Evolutionary conservation across 495 filamentous ascomycete species (phyloP), one percentile per base, ranked within the genome.

Genomic region (Penicillium coffeae): DNA sequence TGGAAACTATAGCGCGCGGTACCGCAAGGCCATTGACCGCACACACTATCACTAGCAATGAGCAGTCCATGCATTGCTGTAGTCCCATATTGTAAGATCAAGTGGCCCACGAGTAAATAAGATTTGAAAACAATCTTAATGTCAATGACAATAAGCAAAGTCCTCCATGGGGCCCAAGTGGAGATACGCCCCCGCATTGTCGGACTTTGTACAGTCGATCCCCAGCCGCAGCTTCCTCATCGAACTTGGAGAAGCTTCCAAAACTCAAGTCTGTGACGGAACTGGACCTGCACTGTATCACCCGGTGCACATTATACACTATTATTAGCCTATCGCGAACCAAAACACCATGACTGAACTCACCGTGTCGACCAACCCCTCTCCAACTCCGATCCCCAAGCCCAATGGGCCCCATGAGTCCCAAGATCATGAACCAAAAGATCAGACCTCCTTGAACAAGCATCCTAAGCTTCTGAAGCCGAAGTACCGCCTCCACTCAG

Each of bases 401-500:
- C 7, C 22, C 16, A 44, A 16, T 12, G 22, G n/a, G 13, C 48
- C 37, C 16, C 27, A 33, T n/a, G 27, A 47, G 14, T 8, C 15
- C 0, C 47, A 51, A 32, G 15, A 33, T 15, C n/a, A 21, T 45
- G 38, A 34, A 18, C n/a, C 43, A 16, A 21, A 35, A 48, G 15
- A 34, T n/a, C 8, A 37, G 13, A 35, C 40, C 21, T 3, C 34
- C 9, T 37, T 44, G 33, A 52, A 39, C 2, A n/a, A n/a, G n/a
- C n/a, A n/a, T n/a, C 27, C 45, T 20, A 34, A 35, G 7, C 41
- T 34, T 73, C 46, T 65, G 66, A 14, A 76, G 18, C 84, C 85
- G 15, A 87, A 82, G 42, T 77, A 92, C 8, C 83, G 84, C 20
- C 77, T 95, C 38, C 77, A 87, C 47, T 65, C 85, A 38, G 74